These are phyloP conservation scores for Rhexocercosporidium sp. DNA, from an alignment of 2,329 filamentous ascomycete genomes.

Conservation along the genomic window DNA sequence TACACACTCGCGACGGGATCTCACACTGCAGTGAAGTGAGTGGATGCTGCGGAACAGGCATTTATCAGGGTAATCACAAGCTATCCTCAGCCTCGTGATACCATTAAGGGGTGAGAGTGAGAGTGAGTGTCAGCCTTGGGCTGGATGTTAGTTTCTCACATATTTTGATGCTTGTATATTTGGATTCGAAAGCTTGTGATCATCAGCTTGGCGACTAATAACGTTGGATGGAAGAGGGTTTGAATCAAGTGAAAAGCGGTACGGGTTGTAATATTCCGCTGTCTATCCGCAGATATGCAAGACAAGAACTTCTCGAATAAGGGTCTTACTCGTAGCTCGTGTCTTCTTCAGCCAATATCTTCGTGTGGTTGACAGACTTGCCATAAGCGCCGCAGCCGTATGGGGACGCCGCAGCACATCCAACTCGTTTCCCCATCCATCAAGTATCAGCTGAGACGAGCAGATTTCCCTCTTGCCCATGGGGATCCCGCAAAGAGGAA, in stretches of 20 bases:
- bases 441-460: slow-evolving; percentile 8
- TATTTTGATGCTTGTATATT: background rate
- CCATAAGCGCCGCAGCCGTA: background rate
- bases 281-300: background rate
- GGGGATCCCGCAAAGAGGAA: slow-evolving; percentile 1
- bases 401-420: background rate
- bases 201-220: background rate
- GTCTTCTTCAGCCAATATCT: background rate
- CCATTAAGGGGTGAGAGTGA: too few relatives aligned
- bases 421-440: background rate
- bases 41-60: slow-evolving; percentile 6
- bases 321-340: background rate
- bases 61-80: background rate
- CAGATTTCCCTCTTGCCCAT: background rate
- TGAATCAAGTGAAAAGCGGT: too few relatives aligned
- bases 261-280: slow-evolving; percentile 20
- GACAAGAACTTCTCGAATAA: slow-evolving; percentile 3
- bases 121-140: background rate
- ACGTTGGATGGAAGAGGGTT: background rate
- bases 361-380: background rate
- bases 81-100: slow-evolving; percentile 7
- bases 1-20: slow-evolving; percentile 9
- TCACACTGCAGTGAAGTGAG: slow-evolving; percentile 8
- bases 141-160: background rate
- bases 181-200: slow-evolving; percentile 16